phyloP scores from a whole-genome alignment of 129 eudicot species.

The Kitagawia praeruptora region DNA sequence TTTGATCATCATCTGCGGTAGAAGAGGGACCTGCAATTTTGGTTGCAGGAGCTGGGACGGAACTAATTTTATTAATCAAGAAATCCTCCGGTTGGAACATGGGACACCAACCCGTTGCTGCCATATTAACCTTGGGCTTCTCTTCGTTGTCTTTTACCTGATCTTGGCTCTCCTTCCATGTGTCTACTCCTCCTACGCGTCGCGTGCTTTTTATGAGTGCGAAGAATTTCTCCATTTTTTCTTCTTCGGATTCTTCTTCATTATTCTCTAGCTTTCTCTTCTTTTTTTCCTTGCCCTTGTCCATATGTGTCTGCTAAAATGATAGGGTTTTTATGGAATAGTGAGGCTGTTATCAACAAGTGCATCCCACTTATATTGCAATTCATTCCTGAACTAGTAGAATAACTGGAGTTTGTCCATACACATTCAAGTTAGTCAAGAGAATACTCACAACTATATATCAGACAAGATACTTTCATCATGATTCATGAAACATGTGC shows the following conservation, averaged over 20 bases:
- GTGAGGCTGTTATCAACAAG: neutral
- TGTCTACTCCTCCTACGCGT: slow-evolving; percentile 6
- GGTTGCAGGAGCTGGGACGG: neutral
- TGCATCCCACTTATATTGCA: neutral
- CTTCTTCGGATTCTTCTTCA: slow-evolving; percentile 20
- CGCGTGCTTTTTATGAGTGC: slow-evolving; percentile 23
- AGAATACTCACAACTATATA: neutral
- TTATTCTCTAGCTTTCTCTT: slow-evolving; percentile 10
- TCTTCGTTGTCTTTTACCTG: neutral
- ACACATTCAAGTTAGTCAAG: neutral
- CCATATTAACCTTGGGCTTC: neutral
- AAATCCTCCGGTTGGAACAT: slow-evolving; percentile 27
- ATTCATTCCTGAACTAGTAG: neutral
- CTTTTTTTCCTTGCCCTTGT: slow-evolving; percentile 14
- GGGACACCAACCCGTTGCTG: slow-evolving; percentile 19
- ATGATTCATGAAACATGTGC: neutral
- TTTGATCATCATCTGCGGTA: neutral
- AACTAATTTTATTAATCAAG: neutral
- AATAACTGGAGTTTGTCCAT: neutral
- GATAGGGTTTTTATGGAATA: neutral
- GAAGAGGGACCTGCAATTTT: slow-evolving; percentile 17
- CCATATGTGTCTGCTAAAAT: slow-evolving; percentile 7
- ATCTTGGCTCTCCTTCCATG: neutral
- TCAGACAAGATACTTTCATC: neutral
- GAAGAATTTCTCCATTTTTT: slow-evolving; percentile 29